These are phyloP conservation scores for Rhodosporidiobolus odoratus DNA, from an alignment of 768 basidiomycete species.

Conservation along the genomic window DNA sequence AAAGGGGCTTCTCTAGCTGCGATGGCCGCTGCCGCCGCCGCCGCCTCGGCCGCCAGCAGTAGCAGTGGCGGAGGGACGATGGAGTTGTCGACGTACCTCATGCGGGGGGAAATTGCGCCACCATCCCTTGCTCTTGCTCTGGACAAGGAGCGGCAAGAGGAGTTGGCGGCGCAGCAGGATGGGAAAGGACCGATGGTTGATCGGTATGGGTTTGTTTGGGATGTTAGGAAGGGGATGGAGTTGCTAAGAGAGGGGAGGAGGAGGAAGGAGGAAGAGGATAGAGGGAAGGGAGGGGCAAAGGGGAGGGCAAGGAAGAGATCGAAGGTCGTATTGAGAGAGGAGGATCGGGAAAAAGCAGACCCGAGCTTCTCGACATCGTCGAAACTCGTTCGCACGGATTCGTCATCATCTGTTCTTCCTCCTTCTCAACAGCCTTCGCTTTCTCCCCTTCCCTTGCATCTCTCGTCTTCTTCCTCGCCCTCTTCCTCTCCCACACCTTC, in stretches of 20 bases:
- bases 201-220: conserved; percentile 85
- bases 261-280: conserved; percentile 42
- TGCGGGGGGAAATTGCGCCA: background rate
- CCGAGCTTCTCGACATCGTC: background rate
- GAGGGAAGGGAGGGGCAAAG: conserved; percentile 62
- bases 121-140: background rate
- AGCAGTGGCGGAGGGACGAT: background rate
- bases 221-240: conserved; percentile 73
- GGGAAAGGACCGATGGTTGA: conserved; percentile 53
- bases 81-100: background rate
- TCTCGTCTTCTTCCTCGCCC: background rate
- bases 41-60: no score
- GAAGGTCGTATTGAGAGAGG: background rate
- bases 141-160: conserved; percentile 51
- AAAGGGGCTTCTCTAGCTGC: no score
- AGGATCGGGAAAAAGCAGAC: conserved; percentile 10
- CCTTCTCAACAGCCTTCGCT: background rate
- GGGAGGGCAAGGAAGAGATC: background rate
- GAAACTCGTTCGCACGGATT: background rate
- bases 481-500: background rate
- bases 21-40: no score
- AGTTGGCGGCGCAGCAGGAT: conserved; percentile 9
- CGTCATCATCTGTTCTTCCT: background rate
- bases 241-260: conserved; percentile 55
- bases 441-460: background rate